phyloP scores from a whole-genome alignment of 306 rosid species.

The Nissolia schottii region DNA sequence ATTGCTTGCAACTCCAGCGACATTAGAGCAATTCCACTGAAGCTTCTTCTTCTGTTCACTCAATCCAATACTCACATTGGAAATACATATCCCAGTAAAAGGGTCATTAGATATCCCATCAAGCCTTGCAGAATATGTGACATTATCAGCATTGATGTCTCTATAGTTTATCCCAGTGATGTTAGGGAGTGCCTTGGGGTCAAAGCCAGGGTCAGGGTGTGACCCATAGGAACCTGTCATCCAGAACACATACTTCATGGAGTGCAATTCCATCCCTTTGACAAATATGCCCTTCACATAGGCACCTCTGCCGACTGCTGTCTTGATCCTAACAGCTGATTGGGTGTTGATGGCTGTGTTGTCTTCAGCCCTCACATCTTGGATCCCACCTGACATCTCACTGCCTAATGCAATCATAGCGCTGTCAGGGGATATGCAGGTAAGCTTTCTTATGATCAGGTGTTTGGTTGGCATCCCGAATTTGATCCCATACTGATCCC shows the following conservation, averaged over 20 bases:
- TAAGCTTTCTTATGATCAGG: slow-evolving; percentile 39
- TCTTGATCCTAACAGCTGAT: slow-evolving; percentile 61
- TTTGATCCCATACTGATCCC: slow-evolving; percentile 63
- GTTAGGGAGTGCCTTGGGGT: slow-evolving; percentile 56
- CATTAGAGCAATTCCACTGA: slow-evolving; percentile 64
- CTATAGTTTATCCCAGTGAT: slow-evolving; percentile 45
- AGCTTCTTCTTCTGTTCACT: slow-evolving; percentile 24
- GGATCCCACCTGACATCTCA: no score
- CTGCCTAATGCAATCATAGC: slow-evolving; percentile 72
- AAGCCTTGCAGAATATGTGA: slow-evolving; percentile 39
- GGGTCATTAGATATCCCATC: slow-evolving; percentile 47
- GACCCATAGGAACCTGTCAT: slow-evolving; percentile 55
- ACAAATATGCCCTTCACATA: slow-evolving; percentile 61
- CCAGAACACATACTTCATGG: slow-evolving; percentile 67
- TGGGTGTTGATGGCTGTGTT: slow-evolving; percentile 47
- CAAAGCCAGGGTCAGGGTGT: slow-evolving; percentile 41
- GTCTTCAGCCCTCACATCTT: slow-evolving; percentile 65
- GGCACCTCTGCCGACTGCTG: slow-evolving; percentile 57
- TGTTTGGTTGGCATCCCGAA: slow-evolving; percentile 57
- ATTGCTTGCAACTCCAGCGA: slow-evolving; percentile 49
- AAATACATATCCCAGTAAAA: slow-evolving; percentile 57
- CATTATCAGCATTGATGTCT: slow-evolving; percentile 47
- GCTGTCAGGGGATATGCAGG: slow-evolving; percentile 59
- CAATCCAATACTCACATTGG: slow-evolving; percentile 35
- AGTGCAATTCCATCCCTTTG: slow-evolving; percentile 34